Evolutionary conservation across 345 rosid genomes (phyloP).

Genomic region (Populus ilicifolia): DNA sequence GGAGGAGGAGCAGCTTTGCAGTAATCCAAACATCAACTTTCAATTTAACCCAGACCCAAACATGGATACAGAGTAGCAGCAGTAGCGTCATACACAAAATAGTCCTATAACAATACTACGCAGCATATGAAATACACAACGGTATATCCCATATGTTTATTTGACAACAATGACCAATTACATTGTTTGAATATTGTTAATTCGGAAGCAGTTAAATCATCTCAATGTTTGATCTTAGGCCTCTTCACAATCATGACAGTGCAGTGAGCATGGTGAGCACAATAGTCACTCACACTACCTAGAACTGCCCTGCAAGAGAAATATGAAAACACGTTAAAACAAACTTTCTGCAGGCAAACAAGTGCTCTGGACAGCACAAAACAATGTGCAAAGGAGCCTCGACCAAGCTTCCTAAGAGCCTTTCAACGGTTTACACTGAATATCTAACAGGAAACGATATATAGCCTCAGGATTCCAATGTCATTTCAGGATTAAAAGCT

Average conservation of each 20-base stretch:
- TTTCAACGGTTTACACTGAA: not conserved
- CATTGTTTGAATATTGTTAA: not conserved
- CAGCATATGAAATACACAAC: not conserved
- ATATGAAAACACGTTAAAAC: not conserved
- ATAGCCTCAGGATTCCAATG: too few species aligned
- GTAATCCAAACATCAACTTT: too few species aligned
- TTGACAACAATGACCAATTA: not conserved
- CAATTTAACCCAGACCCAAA: not conserved
- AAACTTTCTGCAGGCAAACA: not conserved
- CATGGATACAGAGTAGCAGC: not conserved
- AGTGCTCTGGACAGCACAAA: not conserved
- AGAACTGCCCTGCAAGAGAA: conserved; percentile 70
- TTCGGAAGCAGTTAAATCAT: not conserved
- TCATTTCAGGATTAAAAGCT: not conserved
- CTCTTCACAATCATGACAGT: conserved; percentile 89
- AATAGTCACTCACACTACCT: conserved; percentile 94
- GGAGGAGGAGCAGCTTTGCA: too few species aligned
- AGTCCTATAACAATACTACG: not conserved
- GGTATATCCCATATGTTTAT: not conserved
- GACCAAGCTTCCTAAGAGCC: not conserved
- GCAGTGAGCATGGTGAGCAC: conserved; percentile 97
- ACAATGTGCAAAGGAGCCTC: not conserved
- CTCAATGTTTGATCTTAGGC: conserved; percentile 73
- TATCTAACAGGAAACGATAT: not conserved
- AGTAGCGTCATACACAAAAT: not conserved